phyloP scores from a whole-genome alignment of 306 rosid species.

The Lathyrus tuberosus region DNA sequence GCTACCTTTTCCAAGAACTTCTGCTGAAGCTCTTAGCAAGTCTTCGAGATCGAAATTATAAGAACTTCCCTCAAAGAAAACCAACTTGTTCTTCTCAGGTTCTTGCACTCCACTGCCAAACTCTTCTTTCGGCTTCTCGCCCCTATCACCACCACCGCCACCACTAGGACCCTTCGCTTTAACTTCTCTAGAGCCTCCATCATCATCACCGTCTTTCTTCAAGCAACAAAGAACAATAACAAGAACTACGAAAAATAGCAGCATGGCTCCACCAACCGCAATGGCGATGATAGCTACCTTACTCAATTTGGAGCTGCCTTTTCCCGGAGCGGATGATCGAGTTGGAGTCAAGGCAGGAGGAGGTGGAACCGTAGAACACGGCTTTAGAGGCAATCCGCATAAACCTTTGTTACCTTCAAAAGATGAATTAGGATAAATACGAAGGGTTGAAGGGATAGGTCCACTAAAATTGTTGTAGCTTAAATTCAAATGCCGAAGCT shows the following conservation, averaged over 20 bases:
- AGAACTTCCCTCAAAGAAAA: constrained; percentile 87
- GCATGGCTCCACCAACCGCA: constrained; percentile 68
- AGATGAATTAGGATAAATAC: constrained; percentile 63
- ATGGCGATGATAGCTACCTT: constrained; percentile 75
- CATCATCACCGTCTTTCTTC: constrained; percentile 48
- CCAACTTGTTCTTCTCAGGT: constrained; percentile 83
- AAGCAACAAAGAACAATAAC: constrained; percentile 60
- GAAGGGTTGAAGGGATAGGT: constrained; percentile 69
- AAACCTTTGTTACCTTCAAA: constrained; percentile 74
- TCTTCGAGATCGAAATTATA: constrained; percentile 88
- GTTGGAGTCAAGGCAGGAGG: constrained; percentile 49
- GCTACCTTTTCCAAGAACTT: constrained; percentile 87
- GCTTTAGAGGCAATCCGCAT: constrained; percentile 76
- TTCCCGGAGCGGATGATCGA: constrained; percentile 47
- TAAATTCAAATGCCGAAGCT: constrained; percentile 67
- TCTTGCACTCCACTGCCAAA: constrained; percentile 93
- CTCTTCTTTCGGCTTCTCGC: constrained; percentile 85
- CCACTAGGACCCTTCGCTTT: constrained; percentile 66
- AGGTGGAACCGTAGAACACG: constrained; percentile 59
- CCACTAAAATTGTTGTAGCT: constrained; percentile 89
- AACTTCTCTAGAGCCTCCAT: constrained; percentile 38
- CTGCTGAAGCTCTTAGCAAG: constrained; percentile 84
- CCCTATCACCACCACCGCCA: constrained; percentile 68
- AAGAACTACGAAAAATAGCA: constrained; percentile 62
- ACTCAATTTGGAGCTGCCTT: constrained; percentile 54